Percentiles rank a stretch among this genome's conserved stretches.
phyloP scores from a whole-genome alignment of 2,329 filamentous ascomycete genomes.

The Calonectria ilicicola region DNA sequence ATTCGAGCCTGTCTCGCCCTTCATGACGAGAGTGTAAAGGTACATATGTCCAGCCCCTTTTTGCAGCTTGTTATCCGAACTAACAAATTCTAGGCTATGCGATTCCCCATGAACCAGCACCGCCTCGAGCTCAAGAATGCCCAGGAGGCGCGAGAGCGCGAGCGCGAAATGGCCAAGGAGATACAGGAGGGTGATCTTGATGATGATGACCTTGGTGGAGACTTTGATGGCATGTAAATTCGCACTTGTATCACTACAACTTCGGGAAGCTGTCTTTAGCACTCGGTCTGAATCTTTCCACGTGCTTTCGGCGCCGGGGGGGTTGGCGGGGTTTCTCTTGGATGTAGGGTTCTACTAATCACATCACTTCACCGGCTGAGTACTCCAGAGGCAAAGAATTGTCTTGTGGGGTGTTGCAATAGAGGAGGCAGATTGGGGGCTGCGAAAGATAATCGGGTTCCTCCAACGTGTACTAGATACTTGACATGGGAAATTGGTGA shows the following conservation, averaged over 20 bases:
- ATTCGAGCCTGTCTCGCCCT: conserved; percentile 91
- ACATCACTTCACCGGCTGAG: conserved; percentile 31
- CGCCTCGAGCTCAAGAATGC: conserved; percentile 97
- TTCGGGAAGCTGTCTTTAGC: conserved; percentile 13
- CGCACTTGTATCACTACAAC: conserved; percentile 30
- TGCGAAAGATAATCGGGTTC: conserved; percentile 27
- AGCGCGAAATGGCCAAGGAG: conserved; percentile 98
- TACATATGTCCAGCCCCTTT: conserved; percentile 47
- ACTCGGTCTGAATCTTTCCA: conserved; percentile 24
- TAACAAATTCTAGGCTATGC: conserved; percentile 79
- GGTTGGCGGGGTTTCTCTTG: conserved; percentile 25
- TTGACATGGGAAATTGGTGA: conserved; percentile 19
- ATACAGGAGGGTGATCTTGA: conserved; percentile 98
- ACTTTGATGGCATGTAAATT: conserved; percentile 92
- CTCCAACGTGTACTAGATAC: conserved; percentile 43
- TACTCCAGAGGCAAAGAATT: conserved; percentile 23
- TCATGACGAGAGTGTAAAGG: conserved; percentile 98
- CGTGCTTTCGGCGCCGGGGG: conserved; percentile 11
- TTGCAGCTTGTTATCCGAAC: conserved; percentile 10
- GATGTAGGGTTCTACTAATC: conserved; percentile 36
- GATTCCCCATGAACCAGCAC: conserved; percentile 99
- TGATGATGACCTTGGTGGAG: conserved; percentile 93
- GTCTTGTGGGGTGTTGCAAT: conserved; percentile 30
- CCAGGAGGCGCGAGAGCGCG: conserved; percentile 95
- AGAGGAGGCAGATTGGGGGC: conserved; percentile 27